Base-by-base conservation (phyloP, 2,329 filamentous ascomycete species). In the Ceratocystiopsis brevicomis region DNA sequence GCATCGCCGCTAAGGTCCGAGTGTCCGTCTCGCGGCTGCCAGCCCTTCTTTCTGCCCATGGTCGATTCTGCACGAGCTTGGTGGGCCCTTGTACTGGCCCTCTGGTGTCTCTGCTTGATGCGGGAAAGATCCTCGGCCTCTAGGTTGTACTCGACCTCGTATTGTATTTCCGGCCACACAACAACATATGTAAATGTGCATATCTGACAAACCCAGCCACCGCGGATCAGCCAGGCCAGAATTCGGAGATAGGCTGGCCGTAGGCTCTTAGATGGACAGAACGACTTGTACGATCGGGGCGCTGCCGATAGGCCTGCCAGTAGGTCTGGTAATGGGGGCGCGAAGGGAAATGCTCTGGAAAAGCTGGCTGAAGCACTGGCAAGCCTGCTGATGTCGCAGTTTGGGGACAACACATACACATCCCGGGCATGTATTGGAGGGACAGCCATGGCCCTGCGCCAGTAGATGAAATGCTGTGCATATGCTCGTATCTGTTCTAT, bases 391-490 rank as follows among this genome's bases (percentile, higher is more conserved):
- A 86, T 71, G 53, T 94, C 80, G 48, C 85, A 86, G 56, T 93
- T 92, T 0, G 88, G 87, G 2, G 84, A 92, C 25, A 95, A 74
- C 33, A 96, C 81, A 59, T 96, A 98, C 12, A 79, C 81, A 56
- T 96, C 87, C 40, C 87, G 73, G 38, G 82, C 81, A 54, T 95
- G 86, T 6, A 98, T 71, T 0, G 90, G 90, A 5, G 85, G 82
- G 37, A 96, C 88, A 15, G 88, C 81, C 47, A 92, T 82, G 39
- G 88, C 90, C 45, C 87, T 80, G 19, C 90, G 78, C 87, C 88
- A 96, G 62, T 92, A 93, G 48, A 96, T 86, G 49, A 98, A 79
- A 62, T 96, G 90, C 45, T 84, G 81, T 11, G 87, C 86, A 48
- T 93, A 82, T 52, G 84, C 79, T 49, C 88, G 80, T 49, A 96